A percentile compares a stretch with the other conserved stretches of the same genome.
These are phyloP conservation scores for Neurospora sp. DNA, from an alignment of 495 filamentous ascomycete species.

Conservation along the genomic window DNA sequence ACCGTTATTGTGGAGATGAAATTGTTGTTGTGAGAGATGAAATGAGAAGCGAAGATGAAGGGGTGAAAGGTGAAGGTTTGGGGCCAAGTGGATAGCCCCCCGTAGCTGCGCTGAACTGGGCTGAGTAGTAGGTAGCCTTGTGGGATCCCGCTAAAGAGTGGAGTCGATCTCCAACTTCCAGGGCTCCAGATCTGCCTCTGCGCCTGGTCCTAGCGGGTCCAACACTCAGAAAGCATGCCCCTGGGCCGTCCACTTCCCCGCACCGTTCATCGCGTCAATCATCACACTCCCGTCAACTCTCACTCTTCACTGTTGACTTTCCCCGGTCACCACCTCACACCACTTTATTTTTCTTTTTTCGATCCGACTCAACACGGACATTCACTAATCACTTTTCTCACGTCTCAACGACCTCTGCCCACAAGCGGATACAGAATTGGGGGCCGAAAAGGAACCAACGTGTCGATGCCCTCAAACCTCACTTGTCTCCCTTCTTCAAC, in stretches of 20 bases:
- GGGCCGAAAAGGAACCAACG: constrained; percentile 4
- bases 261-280: not conserved
- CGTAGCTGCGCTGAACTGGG: not conserved
- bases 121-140: not conserved
- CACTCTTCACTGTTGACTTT: not conserved
- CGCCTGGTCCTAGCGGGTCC: not conserved
- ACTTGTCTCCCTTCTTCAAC: not conserved
- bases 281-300: not conserved
- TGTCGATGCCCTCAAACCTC: not conserved
- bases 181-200: not conserved
- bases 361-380: not conserved
- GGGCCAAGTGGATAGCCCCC: too few relatives aligned
- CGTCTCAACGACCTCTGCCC: not conserved
- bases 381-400: not conserved
- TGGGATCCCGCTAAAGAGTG: not conserved
- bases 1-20: not conserved
- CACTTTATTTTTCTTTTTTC: not conserved
- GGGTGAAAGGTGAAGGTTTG: not conserved
- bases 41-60: not conserved
- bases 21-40: not conserved
- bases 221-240: too few relatives aligned
- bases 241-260: not conserved
- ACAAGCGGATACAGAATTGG: not conserved
- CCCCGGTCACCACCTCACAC: not conserved
- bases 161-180: not conserved